Percentiles rank a stretch among this genome's conserved stretches.
Conservation (phyloP, 1,284 basidiomycete species). For the Mycena sp. region DNA sequence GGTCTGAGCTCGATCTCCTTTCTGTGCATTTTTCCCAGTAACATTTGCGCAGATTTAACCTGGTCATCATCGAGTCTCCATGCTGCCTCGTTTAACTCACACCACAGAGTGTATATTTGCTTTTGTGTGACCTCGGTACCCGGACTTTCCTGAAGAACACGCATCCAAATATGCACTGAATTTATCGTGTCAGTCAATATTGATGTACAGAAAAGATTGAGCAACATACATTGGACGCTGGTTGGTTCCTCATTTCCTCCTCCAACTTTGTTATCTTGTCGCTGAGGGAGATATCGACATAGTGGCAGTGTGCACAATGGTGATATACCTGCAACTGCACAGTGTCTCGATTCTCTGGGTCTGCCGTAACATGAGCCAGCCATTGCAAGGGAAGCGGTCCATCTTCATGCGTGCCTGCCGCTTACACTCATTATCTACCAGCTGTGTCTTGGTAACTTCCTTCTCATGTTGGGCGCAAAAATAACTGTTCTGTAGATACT, state of each 20-base stretch:
- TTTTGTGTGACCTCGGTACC: slow-evolving; percentile 11
- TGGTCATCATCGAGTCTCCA: slow-evolving; percentile 13
- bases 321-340: slow-evolving; percentile 18
- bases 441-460: slow-evolving; percentile 17
- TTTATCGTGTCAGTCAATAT: not conserved
- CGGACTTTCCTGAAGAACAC: slow-evolving; percentile 8
- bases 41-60: slow-evolving; percentile 12
- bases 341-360: not conserved
- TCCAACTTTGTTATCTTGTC: slow-evolving; percentile 8
- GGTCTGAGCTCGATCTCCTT: not conserved
- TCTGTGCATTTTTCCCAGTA: slow-evolving; percentile 1
- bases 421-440: slow-evolving; percentile 6
- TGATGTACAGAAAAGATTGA: not conserved
- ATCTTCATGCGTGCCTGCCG: slow-evolving; percentile 19
- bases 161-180: slow-evolving; percentile 15
- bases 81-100: not conserved
- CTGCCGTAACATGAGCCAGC: slow-evolving; percentile 22
- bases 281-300: slow-evolving; percentile 21
- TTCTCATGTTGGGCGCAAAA: slow-evolving; percentile 27
- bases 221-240: slow-evolving; percentile 20
- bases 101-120: slow-evolving; percentile 6
- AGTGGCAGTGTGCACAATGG: slow-evolving; percentile 17
- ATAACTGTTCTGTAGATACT: slow-evolving; percentile 6
- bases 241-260: slow-evolving; percentile 9
- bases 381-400: slow-evolving; percentile 20